phyloP scores from a whole-genome alignment of 2,329 filamentous ascomycete species.

The Moelleriella libera region DNA sequence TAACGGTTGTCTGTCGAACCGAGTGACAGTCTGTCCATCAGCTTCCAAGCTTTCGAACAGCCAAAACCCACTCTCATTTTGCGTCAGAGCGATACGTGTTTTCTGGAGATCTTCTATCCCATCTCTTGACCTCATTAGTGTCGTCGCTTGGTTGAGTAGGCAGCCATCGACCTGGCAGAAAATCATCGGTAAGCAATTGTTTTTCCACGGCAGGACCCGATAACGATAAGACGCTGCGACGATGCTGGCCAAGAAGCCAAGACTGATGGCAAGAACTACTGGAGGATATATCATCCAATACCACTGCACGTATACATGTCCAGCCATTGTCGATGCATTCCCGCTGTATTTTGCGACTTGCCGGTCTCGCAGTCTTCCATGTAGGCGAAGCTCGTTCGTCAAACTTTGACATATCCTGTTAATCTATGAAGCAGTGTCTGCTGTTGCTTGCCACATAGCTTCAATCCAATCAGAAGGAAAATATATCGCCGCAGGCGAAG shows the following conservation, averaged over 20 bases:
- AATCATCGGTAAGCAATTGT: slow-evolving; percentile 22
- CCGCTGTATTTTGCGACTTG: slow-evolving; percentile 12
- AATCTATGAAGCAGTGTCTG: slow-evolving; percentile 18
- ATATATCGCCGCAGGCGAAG: slow-evolving; percentile 11
- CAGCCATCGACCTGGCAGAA: slow-evolving; percentile 20
- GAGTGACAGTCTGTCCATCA: background rate
- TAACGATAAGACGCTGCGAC: slow-evolving; percentile 19
- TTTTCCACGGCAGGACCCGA: slow-evolving; percentile 22
- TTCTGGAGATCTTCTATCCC: slow-evolving; percentile 19
- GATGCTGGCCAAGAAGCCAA: slow-evolving; percentile 20
- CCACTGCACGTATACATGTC: slow-evolving; percentile 20
- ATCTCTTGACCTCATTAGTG: slow-evolving; percentile 21
- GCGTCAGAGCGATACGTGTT: slow-evolving; percentile 18
- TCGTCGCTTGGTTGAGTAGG: slow-evolving; percentile 15
- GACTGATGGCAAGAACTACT: slow-evolving; percentile 16
- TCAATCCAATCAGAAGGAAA: slow-evolving; percentile 24
- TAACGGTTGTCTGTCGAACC: background rate
- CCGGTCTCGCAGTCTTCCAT: slow-evolving; percentile 10
- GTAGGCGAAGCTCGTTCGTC: slow-evolving; percentile 20
- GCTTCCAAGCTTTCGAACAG: slow-evolving; percentile 13
- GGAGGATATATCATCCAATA: slow-evolving; percentile 21
- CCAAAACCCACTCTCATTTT: slow-evolving; percentile 19
- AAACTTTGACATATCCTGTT: slow-evolving; percentile 17
- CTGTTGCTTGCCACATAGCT: slow-evolving; percentile 19
- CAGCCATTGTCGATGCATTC: slow-evolving; percentile 13